A percentile compares a stretch with the other conserved stretches of the same genome.
These are phyloP conservation scores for Artemisia tridentata DNA, from an alignment of 129 eudicot genomes.

Conservation along the genomic window DNA sequence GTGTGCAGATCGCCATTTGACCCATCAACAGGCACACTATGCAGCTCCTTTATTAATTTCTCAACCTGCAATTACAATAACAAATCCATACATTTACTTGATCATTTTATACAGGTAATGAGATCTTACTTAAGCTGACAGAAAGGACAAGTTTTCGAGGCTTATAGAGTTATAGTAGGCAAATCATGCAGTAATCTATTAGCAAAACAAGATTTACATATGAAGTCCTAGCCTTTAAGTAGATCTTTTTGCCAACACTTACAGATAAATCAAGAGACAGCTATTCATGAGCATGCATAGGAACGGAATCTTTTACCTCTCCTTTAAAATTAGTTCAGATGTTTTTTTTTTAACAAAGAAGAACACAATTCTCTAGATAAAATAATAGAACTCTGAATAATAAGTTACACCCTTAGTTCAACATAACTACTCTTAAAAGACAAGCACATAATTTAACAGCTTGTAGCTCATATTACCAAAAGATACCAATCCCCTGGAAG, in stretches of 20 bases:
- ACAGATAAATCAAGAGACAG: neutral
- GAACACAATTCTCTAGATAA: neutral
- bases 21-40: constrained; percentile 81
- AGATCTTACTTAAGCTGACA: neutral
- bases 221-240: too few relatives aligned
- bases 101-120: neutral
- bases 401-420: constrained; percentile 1
- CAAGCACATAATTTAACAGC: constrained; percentile 1
- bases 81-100: neutral
- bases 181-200: neutral
- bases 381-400: neutral
- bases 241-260: too few relatives aligned
- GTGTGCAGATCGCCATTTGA: constrained; percentile 52
- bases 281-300: neutral
- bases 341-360: neutral
- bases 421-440: neutral
- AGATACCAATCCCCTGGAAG: too few relatives aligned
- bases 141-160: neutral
- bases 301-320: neutral
- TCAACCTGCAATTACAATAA: constrained; percentile 59
- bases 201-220: too few relatives aligned
- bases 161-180: neutral
- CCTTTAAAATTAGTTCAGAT: neutral
- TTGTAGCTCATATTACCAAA: neutral
- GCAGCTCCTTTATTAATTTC: constrained; percentile 85